Base-by-base conservation (phyloP, 345 rosid genomes). In the Lenwebbia sp. region DNA sequence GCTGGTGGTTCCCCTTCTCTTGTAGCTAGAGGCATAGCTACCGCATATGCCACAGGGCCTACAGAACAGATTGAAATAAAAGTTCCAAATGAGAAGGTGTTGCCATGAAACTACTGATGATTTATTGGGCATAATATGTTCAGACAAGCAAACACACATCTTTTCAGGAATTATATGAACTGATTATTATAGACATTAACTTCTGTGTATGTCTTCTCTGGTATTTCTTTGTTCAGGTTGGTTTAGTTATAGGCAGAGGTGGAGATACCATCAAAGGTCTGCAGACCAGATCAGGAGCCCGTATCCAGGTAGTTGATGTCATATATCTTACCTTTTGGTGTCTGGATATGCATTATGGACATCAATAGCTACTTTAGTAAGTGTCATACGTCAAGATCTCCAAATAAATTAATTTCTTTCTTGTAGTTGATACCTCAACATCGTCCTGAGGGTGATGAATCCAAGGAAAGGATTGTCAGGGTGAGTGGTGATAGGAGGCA, bases 1-100 rank as follows among this genome's bases (percentile, higher is more conserved):
- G 98, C 95, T 25, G 99, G 99, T 84, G 99, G 99, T 88, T 92
- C 97, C 62, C 99, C 98, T 33, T 86, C 98, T 62, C 96, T 96
- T 83, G 93, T 92, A 33, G 98, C 96, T 55, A 95, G 94, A 90
- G 98, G 98, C 47, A 90, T 94, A 86, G 93, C 93, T 88, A 88
- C 91, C 53, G 89, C 92, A 70, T 93, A 91, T 88, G 89, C 88
- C 75, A 84, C 89, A 86, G 96, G 88, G 47, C 89, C 78, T 86
- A 89, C 91, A 40, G 99, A 96, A 57, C 95, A 94, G 84, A 89
- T 95, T 60, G 98, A 95, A 93, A 95, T 96, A 86, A 92, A 92
- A 91, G 97, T 96, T 83, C 98, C 98, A 41, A 96, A 94, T 88
- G 99, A 96, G 85, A 96, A 96, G 99, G 98, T 96, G 84, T 74